Evolutionary conservation across 148 eudicot genomes (phyloP), one percentile per base, ranked within the genome.

Genomic region (Agrostemma githago): DNA sequence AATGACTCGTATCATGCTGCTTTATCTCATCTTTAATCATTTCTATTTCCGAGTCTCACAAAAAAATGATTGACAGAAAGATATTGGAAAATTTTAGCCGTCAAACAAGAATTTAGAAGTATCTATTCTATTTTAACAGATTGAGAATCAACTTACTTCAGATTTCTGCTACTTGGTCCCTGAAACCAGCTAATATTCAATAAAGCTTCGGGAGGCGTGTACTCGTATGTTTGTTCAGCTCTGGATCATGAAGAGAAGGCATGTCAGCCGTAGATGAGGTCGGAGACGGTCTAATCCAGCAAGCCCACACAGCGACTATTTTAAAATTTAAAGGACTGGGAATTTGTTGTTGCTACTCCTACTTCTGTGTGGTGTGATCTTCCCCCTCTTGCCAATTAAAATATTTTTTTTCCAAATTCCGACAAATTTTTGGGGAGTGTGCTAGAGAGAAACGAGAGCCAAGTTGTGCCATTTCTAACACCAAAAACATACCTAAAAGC

Each of bases 181-280:
- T 75, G 87, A 81, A 88, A 85, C 98, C 98, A 94, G 74, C 88
- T 94, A 69, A 83, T 82, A 79, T 94, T 94, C 41, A 94, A 83
- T 79, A 92, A 84, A 77, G 96, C 97, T 83, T 94, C 98, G 19
- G 98, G 98, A 72, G 98, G 97, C 79, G 92, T 86, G 82, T 94
- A 94, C 83, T 85, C 97, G n/a, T 84, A 88, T 53, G 98, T 94
- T 82, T 94, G 97, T 80, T 94, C 98, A 68, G 87, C 90, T 80
- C 98, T 94, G 84, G 26, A 72, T 73, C 56, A 10, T 51, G 56
- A 51, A 51, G 16, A 51, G 56, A 51, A 51, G 16, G 37, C 20
- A 37, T 8, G 17, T 43, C 12, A 17, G 41, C 0, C n/a, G 26
- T 34, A 70, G 4, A 16, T 66, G 70, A 42, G 7, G 17, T 66